A percentile compares a stretch with the other conserved stretches of the same genome.
Evolutionary conservation across 2,329 filamentous ascomycete genomes (phyloP).

Genomic region (Chaetomiaceae sp.): DNA sequence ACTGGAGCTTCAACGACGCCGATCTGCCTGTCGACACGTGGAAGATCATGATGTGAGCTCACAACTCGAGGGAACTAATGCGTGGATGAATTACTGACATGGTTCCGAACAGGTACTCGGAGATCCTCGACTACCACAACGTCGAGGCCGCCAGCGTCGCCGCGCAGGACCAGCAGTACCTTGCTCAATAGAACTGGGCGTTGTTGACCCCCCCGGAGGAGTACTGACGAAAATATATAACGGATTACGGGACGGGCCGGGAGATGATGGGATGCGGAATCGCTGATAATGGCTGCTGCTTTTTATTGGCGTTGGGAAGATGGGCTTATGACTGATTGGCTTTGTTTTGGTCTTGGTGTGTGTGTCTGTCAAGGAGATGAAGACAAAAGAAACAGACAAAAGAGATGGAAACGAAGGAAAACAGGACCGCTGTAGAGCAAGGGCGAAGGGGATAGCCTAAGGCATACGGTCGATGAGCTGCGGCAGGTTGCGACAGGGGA

Average conservation of each 20-base stretch:
- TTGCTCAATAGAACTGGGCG: slow-evolving; percentile 1
- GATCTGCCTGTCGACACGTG: slow-evolving; percentile 98
- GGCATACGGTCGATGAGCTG: not conserved
- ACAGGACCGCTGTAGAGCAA: not conserved
- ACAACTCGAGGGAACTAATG: not conserved
- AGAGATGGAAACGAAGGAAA: not conserved
- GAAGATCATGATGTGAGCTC: slow-evolving; percentile 98
- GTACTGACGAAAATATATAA: not conserved
- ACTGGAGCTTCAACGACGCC: slow-evolving; percentile 99
- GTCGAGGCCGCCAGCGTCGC: slow-evolving; percentile 55
- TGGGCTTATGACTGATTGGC: not conserved
- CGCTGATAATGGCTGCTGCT: not conserved
- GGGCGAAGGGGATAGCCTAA: too few species aligned
- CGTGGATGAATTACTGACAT: slow-evolving; percentile 20
- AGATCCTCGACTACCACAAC: slow-evolving; percentile 98
- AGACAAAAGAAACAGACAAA: too few species aligned
- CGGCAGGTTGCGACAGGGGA: not conserved
- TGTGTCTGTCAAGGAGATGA: too few species aligned
- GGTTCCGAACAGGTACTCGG: slow-evolving; percentile 72
- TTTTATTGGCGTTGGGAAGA: slow-evolving; percentile 2
- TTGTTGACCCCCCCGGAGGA: not conserved
- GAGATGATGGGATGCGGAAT: not conserved
- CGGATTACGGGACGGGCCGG: not conserved
- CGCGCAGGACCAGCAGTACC: slow-evolving; percentile 3
- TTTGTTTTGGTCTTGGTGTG: too few species aligned